Evolutionary conservation across 192 early-diverging fungal genomes (phyloP), one percentile per base, ranked within the genome.

Genomic region (Coemansia sp.): DNA sequence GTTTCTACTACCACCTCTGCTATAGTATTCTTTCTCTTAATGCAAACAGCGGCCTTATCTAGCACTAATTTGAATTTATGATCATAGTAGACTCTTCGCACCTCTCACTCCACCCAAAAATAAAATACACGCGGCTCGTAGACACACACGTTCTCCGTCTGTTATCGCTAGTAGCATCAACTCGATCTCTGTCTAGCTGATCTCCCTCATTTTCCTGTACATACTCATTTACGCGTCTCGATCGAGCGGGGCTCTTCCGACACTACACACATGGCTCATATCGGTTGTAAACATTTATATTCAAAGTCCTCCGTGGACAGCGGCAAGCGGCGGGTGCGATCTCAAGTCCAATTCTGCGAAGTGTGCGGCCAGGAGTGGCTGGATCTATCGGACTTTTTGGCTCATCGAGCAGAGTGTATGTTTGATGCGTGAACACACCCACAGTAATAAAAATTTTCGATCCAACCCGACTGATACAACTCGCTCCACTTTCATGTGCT

Each of bases 361-460:
- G 73, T 69, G 35, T 75, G 74, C 44, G 74, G 69, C 30, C 49
- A 45, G 16, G 67, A 70, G 34, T 76, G 64, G 68, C 49, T 62
- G 9, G 59, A 76, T 18, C 60, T 76, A 18, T 76, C 74, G 3
- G 74, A 76, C 41, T 70, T 70, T 53, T 43, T 76, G n/a, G 74
- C 74, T 3, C 74, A 76, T 38, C 61, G 74, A 22, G 74, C 74
- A 3, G 74, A 76, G 40, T 76, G 74, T 61, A 68, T 76, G 20
- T 76, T 76, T 55, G 64, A 39, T 11, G 43, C 52, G 30, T 58
- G 35, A 20, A 34, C 35, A 20, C 16, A 16, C 16, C 53, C 27
- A 20, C 2, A 47, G 45, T 22, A 20, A 18, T 9, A 18, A 29
- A 34, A 53, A 30, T 29, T 24, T 49, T 53, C 27, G 50, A 53